Conservation (phyloP, 768 basidiomycete genomes). For the Hortiboletus campestris region DNA sequence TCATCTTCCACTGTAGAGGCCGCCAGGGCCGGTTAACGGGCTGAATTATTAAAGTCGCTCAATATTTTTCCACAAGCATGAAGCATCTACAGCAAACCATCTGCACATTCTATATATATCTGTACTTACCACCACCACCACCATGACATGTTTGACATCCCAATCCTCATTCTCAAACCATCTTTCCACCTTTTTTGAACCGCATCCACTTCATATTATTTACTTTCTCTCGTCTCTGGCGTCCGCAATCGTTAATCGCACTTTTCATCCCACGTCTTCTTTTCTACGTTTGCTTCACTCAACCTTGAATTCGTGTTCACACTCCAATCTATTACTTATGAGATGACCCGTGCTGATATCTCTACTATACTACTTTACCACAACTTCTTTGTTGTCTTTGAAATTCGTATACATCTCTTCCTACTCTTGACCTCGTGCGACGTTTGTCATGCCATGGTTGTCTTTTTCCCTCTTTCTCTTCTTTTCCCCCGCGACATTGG, state of each 20-base stretch:
- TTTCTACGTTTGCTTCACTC: constrained; percentile 11
- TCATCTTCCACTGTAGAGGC: constrained; percentile 39
- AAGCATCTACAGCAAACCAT: constrained; percentile 40
- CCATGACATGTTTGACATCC: constrained; percentile 35
- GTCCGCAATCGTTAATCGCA: constrained; percentile 33
- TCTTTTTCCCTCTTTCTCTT: not conserved
- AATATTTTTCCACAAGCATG: constrained; percentile 39
- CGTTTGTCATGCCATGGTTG: constrained; percentile 13
- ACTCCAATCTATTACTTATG: constrained; percentile 28
- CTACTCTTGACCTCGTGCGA: constrained; percentile 3
- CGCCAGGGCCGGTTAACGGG: constrained; percentile 40
- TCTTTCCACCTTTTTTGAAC: constrained; percentile 19
- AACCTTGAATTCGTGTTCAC: constrained; percentile 20
- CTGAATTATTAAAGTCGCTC: constrained; percentile 38
- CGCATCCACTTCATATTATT: constrained; percentile 33
- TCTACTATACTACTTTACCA: constrained; percentile 35
- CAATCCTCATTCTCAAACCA: constrained; percentile 29
- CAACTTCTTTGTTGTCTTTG: constrained; percentile 14
- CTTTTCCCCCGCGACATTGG: not conserved
- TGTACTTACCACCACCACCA: constrained; percentile 34
- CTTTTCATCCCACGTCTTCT: constrained; percentile 19
- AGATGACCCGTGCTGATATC: constrained; percentile 31
- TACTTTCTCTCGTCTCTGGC: constrained; percentile 20
- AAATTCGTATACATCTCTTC: constrained; percentile 20
- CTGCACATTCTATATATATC: constrained; percentile 41